A percentile compares a stretch with the other conserved stretches of the same genome.
Evolutionary conservation across 306 rosid genomes (phyloP).

Genomic region (Cucumis sativus): DNA sequence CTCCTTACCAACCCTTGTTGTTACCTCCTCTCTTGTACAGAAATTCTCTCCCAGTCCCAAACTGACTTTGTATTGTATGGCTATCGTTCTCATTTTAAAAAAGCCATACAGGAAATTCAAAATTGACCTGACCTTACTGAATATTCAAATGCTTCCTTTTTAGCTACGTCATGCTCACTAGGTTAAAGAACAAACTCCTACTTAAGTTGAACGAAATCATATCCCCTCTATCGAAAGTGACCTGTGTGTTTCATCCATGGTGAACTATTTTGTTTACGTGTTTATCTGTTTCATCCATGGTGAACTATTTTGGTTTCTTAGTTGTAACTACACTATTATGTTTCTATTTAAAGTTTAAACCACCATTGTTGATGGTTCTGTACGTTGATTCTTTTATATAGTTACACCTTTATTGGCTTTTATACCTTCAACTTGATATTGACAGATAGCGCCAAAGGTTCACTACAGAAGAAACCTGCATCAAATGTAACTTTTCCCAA

Average conservation of each 20-base stretch:
- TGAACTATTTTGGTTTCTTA: neutral
- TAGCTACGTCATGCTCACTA: neutral
- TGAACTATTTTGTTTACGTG: neutral
- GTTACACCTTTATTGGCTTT: neutral
- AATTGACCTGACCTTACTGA: neutral
- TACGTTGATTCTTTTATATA: neutral
- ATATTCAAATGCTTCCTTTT: neutral
- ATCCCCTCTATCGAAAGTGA: neutral
- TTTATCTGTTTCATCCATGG: neutral
- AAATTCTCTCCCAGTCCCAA: neutral
- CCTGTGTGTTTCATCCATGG: neutral
- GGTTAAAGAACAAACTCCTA: neutral
- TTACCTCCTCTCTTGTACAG: neutral
- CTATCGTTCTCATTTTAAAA: neutral
- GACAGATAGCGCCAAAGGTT: slow-evolving; percentile 26
- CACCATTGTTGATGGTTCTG: neutral
- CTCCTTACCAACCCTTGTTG: neutral
- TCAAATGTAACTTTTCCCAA: slow-evolving; percentile 51
- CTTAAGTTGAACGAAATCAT: neutral
- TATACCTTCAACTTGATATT: slow-evolving; percentile 9
- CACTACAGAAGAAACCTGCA: slow-evolving; percentile 40
- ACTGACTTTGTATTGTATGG: neutral
- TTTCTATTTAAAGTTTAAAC: neutral
- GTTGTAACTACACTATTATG: neutral
- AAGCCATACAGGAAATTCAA: neutral